Base-by-base conservation (phyloP, 1,284 basidiomycete genomes). In the Vanrija sp. region DNA sequence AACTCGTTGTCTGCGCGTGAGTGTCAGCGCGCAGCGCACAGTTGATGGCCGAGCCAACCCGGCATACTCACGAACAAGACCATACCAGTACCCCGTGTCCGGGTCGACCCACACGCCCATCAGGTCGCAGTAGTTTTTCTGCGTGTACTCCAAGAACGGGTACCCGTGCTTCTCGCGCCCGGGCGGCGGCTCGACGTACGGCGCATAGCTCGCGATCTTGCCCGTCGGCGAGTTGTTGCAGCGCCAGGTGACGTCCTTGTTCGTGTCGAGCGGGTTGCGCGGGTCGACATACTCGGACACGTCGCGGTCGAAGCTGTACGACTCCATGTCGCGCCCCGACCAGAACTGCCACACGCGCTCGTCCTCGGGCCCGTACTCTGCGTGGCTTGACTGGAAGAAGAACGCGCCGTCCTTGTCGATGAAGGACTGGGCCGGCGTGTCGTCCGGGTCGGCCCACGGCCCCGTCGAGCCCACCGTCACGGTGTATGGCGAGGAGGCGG, bases 111-210 rank as follows among this genome's bases (percentile, higher is more conserved):
- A 51, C 1, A 53, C 25, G 3, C 52, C 55, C 10, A 42, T 43
- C 10, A 60, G 43, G 40, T 60, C 58, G 38, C 58, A 60, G 39
- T 52, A 60, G 54, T 60, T 60, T 2, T 29, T n/a, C 49, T 60
- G 51, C 29, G 21, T 38, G 38, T 56, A 60, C 10, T 23, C 34
- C 34, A 34, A 34, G 34, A 34, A 34, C 34, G 34, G 34, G 12
- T 34, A 34, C 12, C 34, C 34, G 12, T 34, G 34, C 12, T 42
- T 21, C 19, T n/a, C 15, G 16, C 19, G n/a, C 3, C 51, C 51
- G 8, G n/a, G 39, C 5, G 52, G 50, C 9, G 50, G 19, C 34
- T 34, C 34, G 34, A 34, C 34, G 12, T 34, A 34, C 34, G 34
- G 34, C 34, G 34, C 34, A 9, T 10, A 45, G 3, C 23, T 51